Conservation (phyloP, 768 basidiomycete genomes). For the Bullera alba region DNA sequence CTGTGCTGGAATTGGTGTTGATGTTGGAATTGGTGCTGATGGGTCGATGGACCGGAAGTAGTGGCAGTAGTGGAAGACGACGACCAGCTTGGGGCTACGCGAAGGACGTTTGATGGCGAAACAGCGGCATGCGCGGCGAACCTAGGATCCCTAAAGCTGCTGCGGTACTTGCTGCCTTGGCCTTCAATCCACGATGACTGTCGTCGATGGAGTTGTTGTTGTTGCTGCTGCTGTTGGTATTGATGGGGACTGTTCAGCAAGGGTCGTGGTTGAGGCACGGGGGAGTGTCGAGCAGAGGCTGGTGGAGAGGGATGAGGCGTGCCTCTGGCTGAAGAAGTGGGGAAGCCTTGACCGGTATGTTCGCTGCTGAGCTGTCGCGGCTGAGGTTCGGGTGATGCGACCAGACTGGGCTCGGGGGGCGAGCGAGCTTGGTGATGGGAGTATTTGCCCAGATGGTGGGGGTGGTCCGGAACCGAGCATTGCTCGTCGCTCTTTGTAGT, state of each 20-base stretch:
- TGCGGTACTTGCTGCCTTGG: too few species aligned
- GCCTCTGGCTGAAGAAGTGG: not conserved
- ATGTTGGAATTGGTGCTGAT: not conserved
- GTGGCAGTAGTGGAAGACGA: not conserved
- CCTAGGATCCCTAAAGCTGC: slow-evolving; percentile 6
- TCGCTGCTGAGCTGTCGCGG: too few species aligned
- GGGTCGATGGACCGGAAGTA: not conserved
- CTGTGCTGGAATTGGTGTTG: not conserved
- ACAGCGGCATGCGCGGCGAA: slow-evolving; percentile 7
- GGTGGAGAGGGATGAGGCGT: slow-evolving; percentile 2
- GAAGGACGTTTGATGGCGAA: slow-evolving; percentile 2
- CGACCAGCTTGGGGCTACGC: slow-evolving; percentile 5
- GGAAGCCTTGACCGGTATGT: too few species aligned
- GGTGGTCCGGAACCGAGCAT: not conserved
- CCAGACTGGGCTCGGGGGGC: not conserved
- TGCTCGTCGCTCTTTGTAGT: not conserved
- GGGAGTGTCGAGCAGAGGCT: not conserved
- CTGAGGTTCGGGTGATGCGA: not conserved
- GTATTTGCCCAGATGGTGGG: not conserved
- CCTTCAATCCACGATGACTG: not conserved
- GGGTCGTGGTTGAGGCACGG: not conserved
- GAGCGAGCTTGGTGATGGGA: not conserved
- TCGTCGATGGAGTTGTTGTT: too few species aligned
- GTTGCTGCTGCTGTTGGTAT: not conserved
- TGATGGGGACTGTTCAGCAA: not conserved